phyloP scores from a whole-genome alignment of 805 yeast species.

The Yarrowia sp. region DNA sequence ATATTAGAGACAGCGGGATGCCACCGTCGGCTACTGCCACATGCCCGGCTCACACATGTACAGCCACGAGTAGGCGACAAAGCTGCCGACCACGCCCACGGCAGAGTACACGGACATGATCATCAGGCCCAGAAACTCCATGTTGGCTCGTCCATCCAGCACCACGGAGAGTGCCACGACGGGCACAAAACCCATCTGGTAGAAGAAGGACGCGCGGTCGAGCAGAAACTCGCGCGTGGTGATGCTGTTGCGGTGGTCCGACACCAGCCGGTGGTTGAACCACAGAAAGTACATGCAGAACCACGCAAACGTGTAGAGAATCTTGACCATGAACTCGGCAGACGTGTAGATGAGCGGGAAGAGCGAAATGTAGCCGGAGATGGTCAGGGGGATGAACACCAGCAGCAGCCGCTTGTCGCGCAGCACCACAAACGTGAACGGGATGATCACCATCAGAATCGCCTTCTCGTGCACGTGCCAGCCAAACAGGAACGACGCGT shows the following conservation, averaged over 20 bases:
- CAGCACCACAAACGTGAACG: slow-evolving; percentile 73
- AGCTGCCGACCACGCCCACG: slow-evolving; percentile 77
- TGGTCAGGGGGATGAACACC: slow-evolving; percentile 66
- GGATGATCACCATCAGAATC: slow-evolving; percentile 81
- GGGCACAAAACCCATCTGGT: slow-evolving; percentile 64
- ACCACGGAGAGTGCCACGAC: slow-evolving; percentile 58
- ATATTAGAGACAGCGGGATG: too few relatives aligned
- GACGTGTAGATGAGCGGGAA: slow-evolving; percentile 83
- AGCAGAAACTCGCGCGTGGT: slow-evolving; percentile 51
- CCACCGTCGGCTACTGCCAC: slow-evolving; percentile 30
- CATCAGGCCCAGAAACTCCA: slow-evolving; percentile 78
- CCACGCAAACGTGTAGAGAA: slow-evolving; percentile 79
- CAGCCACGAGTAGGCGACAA: slow-evolving; percentile 87
- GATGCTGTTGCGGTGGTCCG: slow-evolving; percentile 31
- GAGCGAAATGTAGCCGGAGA: slow-evolving; percentile 81
- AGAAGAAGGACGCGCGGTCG: slow-evolving; percentile 67
- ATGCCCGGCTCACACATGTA: slow-evolving; percentile 71
- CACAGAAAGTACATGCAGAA: slow-evolving; percentile 71
- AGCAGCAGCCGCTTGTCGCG: slow-evolving; percentile 68
- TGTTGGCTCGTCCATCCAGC: slow-evolving; percentile 52
- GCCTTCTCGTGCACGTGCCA: slow-evolving; percentile 99
- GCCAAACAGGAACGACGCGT: slow-evolving; percentile 87
- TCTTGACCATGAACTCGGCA: slow-evolving; percentile 75
- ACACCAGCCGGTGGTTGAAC: slow-evolving; percentile 51
- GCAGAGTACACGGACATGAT: slow-evolving; percentile 81